phyloP scores from a whole-genome alignment of 345 rosid species.

The Camelina laxa region DNA sequence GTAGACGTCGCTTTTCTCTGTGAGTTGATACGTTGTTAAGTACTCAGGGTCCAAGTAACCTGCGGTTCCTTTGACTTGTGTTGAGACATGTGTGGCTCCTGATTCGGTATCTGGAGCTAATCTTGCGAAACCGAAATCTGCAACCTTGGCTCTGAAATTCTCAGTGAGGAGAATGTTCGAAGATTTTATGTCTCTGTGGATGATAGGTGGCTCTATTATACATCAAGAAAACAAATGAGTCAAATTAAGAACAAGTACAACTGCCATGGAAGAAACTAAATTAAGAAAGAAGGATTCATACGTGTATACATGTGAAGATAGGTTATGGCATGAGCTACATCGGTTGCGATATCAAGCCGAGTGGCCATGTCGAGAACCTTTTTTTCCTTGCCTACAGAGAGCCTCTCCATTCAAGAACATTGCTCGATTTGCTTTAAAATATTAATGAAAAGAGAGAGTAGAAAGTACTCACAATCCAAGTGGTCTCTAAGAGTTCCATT shows the following conservation, averaged over 20 bases:
- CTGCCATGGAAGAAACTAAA: neutral
- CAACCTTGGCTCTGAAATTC: slow-evolving; percentile 86
- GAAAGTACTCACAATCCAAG: slow-evolving; percentile 70
- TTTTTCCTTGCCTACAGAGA: slow-evolving; percentile 62
- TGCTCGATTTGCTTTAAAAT: neutral
- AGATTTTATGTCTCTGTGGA: slow-evolving; percentile 93
- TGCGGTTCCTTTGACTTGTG: slow-evolving; percentile 98
- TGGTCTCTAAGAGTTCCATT: slow-evolving; percentile 94
- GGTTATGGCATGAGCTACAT: slow-evolving; percentile 92
- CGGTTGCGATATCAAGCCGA: slow-evolving; percentile 78
- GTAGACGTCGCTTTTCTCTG: slow-evolving; percentile 93
- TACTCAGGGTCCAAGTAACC: slow-evolving; percentile 97
- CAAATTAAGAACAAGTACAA: neutral
- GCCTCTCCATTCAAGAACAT: slow-evolving; percentile 33
- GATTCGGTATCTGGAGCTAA: slow-evolving; percentile 75
- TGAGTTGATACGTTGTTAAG: slow-evolving; percentile 82
- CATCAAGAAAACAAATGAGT: neutral
- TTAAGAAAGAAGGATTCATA: neutral
- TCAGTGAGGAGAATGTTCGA: slow-evolving; percentile 94
- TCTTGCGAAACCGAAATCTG: slow-evolving; percentile 94
- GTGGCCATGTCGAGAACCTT: slow-evolving; percentile 64
- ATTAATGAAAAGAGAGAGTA: neutral
- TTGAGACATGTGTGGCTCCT: slow-evolving; percentile 89
- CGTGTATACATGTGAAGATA: slow-evolving; percentile 98
- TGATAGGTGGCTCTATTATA: slow-evolving; percentile 80